Conservation (phyloP, 768 basidiomycete species). For the Brasilioporus rufonigricans region DNA sequence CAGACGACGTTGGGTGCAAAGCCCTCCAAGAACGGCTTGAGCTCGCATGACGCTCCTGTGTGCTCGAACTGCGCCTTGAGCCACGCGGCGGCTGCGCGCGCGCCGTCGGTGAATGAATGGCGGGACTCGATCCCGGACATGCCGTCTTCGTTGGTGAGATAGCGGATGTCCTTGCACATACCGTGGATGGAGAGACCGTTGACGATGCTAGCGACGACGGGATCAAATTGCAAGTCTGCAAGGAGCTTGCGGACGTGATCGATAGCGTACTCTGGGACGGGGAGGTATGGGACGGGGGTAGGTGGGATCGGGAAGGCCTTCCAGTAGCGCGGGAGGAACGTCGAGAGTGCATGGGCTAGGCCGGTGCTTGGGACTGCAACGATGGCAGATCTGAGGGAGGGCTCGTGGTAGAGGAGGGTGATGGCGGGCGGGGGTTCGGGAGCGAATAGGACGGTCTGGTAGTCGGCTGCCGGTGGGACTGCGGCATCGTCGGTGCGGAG, state of each 20-base stretch:
- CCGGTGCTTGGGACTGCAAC: conserved; percentile 42
- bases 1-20: conserved; percentile 90
- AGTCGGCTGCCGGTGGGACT: conserved; percentile 2
- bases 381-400: conserved; percentile 40
- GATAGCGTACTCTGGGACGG: conserved; percentile 57
- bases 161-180: conserved; percentile 71
- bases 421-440: conserved; percentile 10
- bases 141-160: conserved; percentile 83
- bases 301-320: conserved; percentile 62
- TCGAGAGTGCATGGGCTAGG: conserved; percentile 50
- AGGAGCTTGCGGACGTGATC: conserved; percentile 59
- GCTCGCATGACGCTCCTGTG: conserved; percentile 70
- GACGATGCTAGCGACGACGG: conserved; percentile 64
- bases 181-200: conserved; percentile 63
- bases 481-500: conserved; percentile 21
- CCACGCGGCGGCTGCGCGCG: conserved; percentile 25
- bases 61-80: conserved; percentile 70
- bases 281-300: conserved; percentile 44
- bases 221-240: conserved; percentile 59
- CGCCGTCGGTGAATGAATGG: conserved; percentile 81
- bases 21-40: conserved; percentile 62
- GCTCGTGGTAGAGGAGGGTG: conserved; percentile 43
- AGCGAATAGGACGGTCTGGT: conserved; percentile 21
- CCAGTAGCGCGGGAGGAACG: conserved; percentile 69
- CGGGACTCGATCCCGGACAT: conserved; percentile 69